Base-by-base conservation (phyloP, 148 eudicot species). In the Vaccinium macrocarpon region DNA sequence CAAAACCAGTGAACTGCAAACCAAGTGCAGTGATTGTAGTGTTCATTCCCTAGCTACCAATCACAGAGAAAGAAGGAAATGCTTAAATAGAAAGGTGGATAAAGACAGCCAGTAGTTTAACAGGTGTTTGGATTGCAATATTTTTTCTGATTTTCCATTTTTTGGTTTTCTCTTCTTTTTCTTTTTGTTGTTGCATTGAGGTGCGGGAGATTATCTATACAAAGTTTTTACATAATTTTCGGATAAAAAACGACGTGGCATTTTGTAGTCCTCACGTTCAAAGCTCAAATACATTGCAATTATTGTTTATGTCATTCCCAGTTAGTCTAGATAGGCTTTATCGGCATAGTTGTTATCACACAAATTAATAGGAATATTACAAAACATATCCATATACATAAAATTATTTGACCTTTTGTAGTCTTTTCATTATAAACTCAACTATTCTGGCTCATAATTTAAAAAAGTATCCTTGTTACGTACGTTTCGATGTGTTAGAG, bases 1-100 rank as follows among this genome's bases (percentile, higher is more conserved):
- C 8, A n/a, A 87, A 88, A 83, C 89, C 81, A 92, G 93, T 91
- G 87, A 95, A 89, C 98, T 88, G 87, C 91, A 88, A 92, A 90
- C 94, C 83, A 92, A 48, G 85, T 84, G 86, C 84, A 88, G 88
- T 88, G 86, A 87, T 87, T 89, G 90, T 64, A 21, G 80, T 71
- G 62, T 85, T 66, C 19, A 51, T 66, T 79, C 81, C 14, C 49
- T 27, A 0, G 32, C 57, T 23, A 68, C 75, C 53, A 83, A 81
- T n/a, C 74, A 71, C 71, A 42, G 55, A 73, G 27, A 81, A 18
- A 74, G 48, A 46, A 9, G 19, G 53, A 84, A 32, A 62, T 13
- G 49, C 55, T 29, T 21, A 14, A 64, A 61, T 16, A 38, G 53
- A 56, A 56, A 76, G 72, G 49, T 35, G 81, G 19, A 74, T 51